A percentile compares a stretch with the other conserved stretches of the same genome.
Evolutionary conservation across 1,284 basidiomycete species (phyloP).

Genomic region (Heterobasidion annosum): DNA sequence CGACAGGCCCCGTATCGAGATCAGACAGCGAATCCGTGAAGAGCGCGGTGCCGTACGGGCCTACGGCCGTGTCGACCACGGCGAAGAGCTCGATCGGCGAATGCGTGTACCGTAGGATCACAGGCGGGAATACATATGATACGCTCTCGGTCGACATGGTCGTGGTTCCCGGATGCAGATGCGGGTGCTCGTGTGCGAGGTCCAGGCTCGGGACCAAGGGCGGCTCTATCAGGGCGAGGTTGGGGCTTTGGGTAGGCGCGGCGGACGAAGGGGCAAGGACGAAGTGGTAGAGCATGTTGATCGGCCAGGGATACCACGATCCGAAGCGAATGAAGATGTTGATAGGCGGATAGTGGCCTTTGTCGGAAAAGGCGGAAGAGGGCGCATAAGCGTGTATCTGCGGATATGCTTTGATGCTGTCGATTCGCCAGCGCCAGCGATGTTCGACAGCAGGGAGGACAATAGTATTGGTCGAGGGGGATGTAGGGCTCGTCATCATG

Average conservation of each 20-base stretch:
- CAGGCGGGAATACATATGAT: slow-evolving; percentile 20
- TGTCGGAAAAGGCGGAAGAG: slow-evolving; percentile 7
- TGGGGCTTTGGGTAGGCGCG: background rate
- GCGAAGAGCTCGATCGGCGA: slow-evolving; percentile 54
- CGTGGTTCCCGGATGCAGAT: background rate
- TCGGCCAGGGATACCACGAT: slow-evolving; percentile 56
- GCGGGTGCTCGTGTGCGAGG: too few relatives aligned
- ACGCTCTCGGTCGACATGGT: background rate
- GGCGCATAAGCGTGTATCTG: slow-evolving; percentile 12
- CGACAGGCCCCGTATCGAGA: slow-evolving; percentile 20
- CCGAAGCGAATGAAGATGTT: slow-evolving; percentile 50
- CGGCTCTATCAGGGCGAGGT: background rate
- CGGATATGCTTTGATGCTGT: slow-evolving; percentile 33
- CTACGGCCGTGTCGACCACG: slow-evolving; percentile 42
- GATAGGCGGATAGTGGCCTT: slow-evolving; percentile 24
- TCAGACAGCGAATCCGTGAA: slow-evolving; percentile 57
- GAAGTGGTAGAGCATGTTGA: slow-evolving; percentile 58
- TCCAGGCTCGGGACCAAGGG: background rate
- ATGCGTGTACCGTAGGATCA: slow-evolving; percentile 29
- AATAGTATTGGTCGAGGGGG: slow-evolving; percentile 10
- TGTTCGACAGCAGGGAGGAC: slow-evolving; percentile 35
- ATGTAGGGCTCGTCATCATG: background rate
- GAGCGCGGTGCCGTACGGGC: slow-evolving; percentile 49
- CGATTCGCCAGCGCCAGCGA: slow-evolving; percentile 46
- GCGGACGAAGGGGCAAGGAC: slow-evolving; percentile 32